A percentile compares a stretch with the other conserved stretches of the same genome.
Conservation (phyloP, 2,329 filamentous ascomycete species). For the Colletotrichum tamarilloi region DNA sequence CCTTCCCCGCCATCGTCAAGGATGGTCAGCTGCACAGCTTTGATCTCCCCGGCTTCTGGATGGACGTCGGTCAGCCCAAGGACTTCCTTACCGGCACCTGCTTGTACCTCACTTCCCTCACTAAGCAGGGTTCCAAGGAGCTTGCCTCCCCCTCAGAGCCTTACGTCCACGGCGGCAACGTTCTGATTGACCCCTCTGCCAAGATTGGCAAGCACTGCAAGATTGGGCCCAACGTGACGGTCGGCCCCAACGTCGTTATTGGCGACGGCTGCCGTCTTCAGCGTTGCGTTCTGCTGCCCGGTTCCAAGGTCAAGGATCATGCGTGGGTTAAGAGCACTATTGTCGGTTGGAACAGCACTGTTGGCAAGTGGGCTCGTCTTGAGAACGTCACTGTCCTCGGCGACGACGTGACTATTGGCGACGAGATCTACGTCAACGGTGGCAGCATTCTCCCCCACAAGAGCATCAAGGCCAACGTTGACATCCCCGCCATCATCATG, state of each 20-base stretch:
- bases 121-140: conserved; percentile 89
- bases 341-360: conserved; percentile 96
- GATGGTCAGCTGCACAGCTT: conserved; percentile 95
- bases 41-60: conserved; percentile 98
- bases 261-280: conserved; percentile 95
- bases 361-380: conserved; percentile 94
- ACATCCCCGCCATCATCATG: conserved; percentile 79
- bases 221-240: conserved; percentile 96
- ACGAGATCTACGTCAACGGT: conserved; percentile 97
- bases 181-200: conserved; percentile 91
- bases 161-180: conserved; percentile 92
- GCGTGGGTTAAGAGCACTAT: conserved; percentile 99
- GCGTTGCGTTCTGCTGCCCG: conserved; percentile 88
- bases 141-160: conserved; percentile 79
- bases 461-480: conserved; percentile 98
- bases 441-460: conserved; percentile 96
- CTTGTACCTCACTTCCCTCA: conserved; percentile 91
- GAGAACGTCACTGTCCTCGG: conserved; percentile 99
- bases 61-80: conserved; percentile 99
- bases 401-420: conserved; percentile 96
- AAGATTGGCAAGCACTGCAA: conserved; percentile 99
- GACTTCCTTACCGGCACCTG: conserved; percentile 97
- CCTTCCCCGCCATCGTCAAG: conserved; percentile 91
- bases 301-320: conserved; percentile 97
- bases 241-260: conserved; percentile 91